Evolutionary conservation across 2,329 filamentous ascomycete genomes (phyloP), one percentile per base, ranked within the genome.

Genomic region (Shiraia sp.): DNA sequence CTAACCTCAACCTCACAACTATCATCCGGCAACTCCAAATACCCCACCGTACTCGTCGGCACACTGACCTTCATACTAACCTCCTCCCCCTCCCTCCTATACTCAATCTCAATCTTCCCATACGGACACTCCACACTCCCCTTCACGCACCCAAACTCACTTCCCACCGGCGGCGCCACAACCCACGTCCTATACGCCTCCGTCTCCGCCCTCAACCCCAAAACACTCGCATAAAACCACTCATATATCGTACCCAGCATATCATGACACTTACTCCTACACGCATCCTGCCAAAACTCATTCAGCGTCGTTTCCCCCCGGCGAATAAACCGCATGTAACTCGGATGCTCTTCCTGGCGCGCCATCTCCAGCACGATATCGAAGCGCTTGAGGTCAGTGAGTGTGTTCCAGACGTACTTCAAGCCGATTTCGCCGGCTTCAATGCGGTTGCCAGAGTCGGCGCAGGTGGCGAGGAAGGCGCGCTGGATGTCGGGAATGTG

Each of bases 191-290:
- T 62, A 42, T 75, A 76, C 4, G 69, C 72, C 19, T 72, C 63
- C 0, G 55, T 63, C 19, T 65, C 55, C 0, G 66, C 61, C 45
- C 64, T 69, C 2, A 75, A 47, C 0, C 72, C 73, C 13, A 75
- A 41, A 2, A 72, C 68, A 0, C 66, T 68, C 17, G 63, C 63
- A 32, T 76, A 77, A 37, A 75, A 74, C 74, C 73, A 76, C 48
- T 76, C 73, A 30, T 75, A 75, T 23, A 76, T 74, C 0, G 71
- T 75, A 0, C 74, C 74, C 6, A 76, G 61, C 72, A 77, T 75
- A 48, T 76, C 74, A 47, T 77, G 74, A 32, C 73, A 74, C 49
- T 75, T 75, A 12, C 63, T 69, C 14, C 72, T 60, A 52, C 71
- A 74, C 7, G 66, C 65, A 32, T 73, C 69, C 47, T 74, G 71